Evolutionary conservation across 352 stramenopile genomes (phyloP).

Genomic region (Pythium phragmitis): DNA sequence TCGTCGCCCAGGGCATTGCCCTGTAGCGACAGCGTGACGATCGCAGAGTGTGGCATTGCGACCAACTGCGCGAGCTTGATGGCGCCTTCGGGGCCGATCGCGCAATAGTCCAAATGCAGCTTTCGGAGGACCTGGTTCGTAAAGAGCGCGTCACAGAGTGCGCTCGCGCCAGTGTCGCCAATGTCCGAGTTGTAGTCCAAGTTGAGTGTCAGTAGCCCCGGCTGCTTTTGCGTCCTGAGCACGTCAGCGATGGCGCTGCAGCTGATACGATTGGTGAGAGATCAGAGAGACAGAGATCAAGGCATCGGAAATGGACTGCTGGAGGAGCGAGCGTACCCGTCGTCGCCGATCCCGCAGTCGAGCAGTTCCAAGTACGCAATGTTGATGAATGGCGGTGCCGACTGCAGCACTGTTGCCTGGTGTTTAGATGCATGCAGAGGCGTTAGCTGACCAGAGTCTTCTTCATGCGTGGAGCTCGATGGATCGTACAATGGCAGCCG

Average conservation of each 20-base stretch:
- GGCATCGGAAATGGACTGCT: not conserved
- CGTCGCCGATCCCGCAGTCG: constrained; percentile 66
- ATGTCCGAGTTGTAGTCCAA: constrained; percentile 73
- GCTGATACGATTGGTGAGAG: constrained; percentile 22
- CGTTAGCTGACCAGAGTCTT: not conserved
- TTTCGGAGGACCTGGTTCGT: constrained; percentile 70
- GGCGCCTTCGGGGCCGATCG: constrained; percentile 37
- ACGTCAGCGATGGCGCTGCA: constrained; percentile 55
- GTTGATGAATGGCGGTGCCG: constrained; percentile 46
- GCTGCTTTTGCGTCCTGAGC: constrained; percentile 47
- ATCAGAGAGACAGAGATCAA: not conserved
- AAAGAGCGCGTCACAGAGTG: constrained; percentile 70
- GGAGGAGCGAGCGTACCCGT: constrained; percentile 30
- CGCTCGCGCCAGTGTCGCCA: constrained; percentile 46
- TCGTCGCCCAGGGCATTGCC: constrained; percentile 59
- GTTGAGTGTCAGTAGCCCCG: constrained; percentile 70
- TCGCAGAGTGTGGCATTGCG: constrained; percentile 45
- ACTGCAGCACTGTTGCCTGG: constrained; percentile 47
- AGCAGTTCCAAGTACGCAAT: constrained; percentile 79
- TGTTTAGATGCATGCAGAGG: not conserved
- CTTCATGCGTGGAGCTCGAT: not conserved
- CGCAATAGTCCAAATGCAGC: constrained; percentile 77
- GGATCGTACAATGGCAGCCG: constrained; percentile 53
- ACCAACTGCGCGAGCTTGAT: constrained; percentile 77
- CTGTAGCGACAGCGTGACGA: constrained; percentile 63